Conservation (phyloP, 2,329 filamentous ascomycete species). For the Hymenoscyphus albidus region DNA sequence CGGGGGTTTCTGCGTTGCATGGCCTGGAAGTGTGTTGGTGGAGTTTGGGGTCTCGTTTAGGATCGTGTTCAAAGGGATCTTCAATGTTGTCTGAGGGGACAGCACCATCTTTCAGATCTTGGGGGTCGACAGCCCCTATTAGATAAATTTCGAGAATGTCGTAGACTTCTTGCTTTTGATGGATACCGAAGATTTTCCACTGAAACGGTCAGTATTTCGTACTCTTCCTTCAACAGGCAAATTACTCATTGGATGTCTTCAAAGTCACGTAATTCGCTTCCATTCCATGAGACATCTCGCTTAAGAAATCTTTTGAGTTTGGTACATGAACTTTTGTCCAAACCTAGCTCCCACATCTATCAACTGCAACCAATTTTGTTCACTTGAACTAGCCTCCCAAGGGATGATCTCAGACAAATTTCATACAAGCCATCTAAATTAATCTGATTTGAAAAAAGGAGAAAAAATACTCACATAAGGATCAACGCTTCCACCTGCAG, state of each 20-base stretch:
- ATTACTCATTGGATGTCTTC: no score
- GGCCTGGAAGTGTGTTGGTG: slow-evolving; percentile 52
- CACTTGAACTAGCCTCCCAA: no score
- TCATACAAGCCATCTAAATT: background rate
- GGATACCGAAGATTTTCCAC: slow-evolving; percentile 68
- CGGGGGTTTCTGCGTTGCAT: slow-evolving; percentile 59
- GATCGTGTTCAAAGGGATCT: slow-evolving; percentile 57
- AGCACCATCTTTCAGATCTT: slow-evolving; percentile 55
- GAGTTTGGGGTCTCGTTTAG: slow-evolving; percentile 48
- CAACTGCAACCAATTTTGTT: no score
- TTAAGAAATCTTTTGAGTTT: no score
- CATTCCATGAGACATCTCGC: no score
- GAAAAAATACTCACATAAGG: slow-evolving; percentile 31
- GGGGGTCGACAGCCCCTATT: slow-evolving; percentile 57
- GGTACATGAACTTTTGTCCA: no score
- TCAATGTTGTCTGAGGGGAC: slow-evolving; percentile 52
- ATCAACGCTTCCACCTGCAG: slow-evolving; percentile 61
- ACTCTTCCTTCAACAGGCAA: background rate
- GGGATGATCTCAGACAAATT: background rate
- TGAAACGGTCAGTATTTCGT: slow-evolving; percentile 37
- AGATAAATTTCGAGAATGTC: slow-evolving; percentile 62
- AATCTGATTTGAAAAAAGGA: background rate
- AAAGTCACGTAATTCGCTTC: no score
- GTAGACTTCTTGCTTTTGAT: slow-evolving; percentile 60
- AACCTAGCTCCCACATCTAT: no score